Base-by-base conservation (phyloP, 2,329 filamentous ascomycete genomes). In the Ophiosphaerella herpotricha region DNA sequence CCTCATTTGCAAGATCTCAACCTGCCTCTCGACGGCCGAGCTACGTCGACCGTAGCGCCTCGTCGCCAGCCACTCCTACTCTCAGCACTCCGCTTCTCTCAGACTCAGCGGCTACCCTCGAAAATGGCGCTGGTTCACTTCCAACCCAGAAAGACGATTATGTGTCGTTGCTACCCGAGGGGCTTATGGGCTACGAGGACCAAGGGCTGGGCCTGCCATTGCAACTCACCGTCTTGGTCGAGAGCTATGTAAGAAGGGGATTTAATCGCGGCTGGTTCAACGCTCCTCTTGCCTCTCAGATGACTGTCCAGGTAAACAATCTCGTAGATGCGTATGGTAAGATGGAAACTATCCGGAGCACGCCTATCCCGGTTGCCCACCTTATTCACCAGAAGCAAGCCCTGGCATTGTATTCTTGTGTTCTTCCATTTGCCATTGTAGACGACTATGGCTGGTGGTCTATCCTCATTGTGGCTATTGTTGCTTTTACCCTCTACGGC, bases 311-410 rank as follows among this genome's bases (percentile, higher is more conserved):
- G 57, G 64, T 87, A 21, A 85, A 85, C 61, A 68, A 70, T 0
- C 67, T 87, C 14, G 78, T 81, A 13, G 78, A 83, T 52, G 82
- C 83, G 0, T 86, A 85, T 64, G 83, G 83, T 2, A 77, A 72
- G 46, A 85, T 87, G 83, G 85, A 87, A 70, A 86, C 84, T 0
- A 87, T 87, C 36, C 78, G 83, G 50, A 69, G 82, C n/a, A 86
- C 85, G 0, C 83, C 84, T 0, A 80, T 87, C 16, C 85, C 85
- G 1, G 80, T 87, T 7, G 85, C 85, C 5, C 84, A 86, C 63
- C 62, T 87, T 61, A 87, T 87, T 52, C 85, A 87, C 57, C 82
- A 83, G 59, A 82, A 82, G 54, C 85, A 87, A 69, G 84, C 86
- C 0, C 76, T 87, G 0, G 83, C 82, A 0, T 73, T 87, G 1